Evolutionary conservation across 2,329 filamentous ascomycete species (phyloP).

Genomic region (Fonsecaea nubica): DNA sequence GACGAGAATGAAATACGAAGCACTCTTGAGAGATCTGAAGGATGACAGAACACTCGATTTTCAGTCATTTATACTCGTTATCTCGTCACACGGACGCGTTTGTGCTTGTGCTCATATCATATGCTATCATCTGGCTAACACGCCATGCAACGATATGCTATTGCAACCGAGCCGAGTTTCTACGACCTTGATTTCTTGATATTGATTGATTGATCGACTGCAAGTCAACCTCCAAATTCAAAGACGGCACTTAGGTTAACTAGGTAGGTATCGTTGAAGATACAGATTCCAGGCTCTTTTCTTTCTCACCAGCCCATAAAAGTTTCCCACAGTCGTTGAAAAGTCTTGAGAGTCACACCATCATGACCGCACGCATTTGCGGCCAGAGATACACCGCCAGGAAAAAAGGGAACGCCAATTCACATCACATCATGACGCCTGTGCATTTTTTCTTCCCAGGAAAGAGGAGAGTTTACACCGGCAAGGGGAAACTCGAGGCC

Average conservation of each 20-base stretch:
- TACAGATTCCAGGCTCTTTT: constrained; percentile 12
- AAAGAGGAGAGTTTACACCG: constrained; percentile 61
- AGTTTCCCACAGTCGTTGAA: constrained; percentile 25
- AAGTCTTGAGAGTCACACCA: constrained; percentile 4
- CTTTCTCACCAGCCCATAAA: constrained; percentile 10
- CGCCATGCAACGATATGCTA: too few species aligned
- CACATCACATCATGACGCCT: constrained; percentile 8
- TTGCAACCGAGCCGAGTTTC: too few species aligned
- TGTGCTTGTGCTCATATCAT: too few species aligned
- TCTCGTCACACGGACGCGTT: too few species aligned
- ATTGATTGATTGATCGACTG: too few species aligned
- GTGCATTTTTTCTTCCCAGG: background rate
- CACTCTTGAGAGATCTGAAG: too few species aligned
- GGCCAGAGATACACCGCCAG: background rate
- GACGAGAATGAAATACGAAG: too few species aligned
- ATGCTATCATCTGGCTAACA: too few species aligned
- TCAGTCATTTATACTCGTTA: too few species aligned
- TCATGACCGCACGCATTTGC: background rate
- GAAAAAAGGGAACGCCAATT: constrained; percentile 21
- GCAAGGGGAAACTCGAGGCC: constrained; percentile 90
- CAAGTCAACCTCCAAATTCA: background rate
- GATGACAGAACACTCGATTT: too few species aligned
- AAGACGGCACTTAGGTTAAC: background rate
- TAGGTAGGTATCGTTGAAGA: constrained; percentile 35
- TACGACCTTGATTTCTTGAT: too few species aligned